These are phyloP conservation scores for Apiospora sp. DNA, from an alignment of 2,329 filamentous ascomycete species.

Conservation along the genomic window DNA sequence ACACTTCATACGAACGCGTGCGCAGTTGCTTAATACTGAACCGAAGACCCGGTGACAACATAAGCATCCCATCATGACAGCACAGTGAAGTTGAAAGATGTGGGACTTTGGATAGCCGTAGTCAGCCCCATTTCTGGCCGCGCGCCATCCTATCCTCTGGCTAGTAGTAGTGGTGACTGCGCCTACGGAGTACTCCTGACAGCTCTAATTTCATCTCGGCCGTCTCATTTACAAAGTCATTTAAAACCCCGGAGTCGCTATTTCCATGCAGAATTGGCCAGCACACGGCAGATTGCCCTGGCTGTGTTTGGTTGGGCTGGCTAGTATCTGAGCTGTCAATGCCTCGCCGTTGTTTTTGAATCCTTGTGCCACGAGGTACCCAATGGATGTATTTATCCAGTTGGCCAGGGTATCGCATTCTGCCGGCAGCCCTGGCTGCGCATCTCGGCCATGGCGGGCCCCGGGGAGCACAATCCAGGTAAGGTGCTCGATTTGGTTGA, in stretches of 20 bases:
- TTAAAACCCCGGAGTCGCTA: neutral
- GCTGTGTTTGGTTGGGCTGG: neutral
- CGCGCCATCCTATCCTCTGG: neutral
- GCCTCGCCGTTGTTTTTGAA: neutral
- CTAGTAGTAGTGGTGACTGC: neutral
- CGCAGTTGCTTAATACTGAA: conserved; percentile 12
- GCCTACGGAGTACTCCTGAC: neutral
- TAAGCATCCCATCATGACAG: neutral
- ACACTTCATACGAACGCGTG: conserved; percentile 13
- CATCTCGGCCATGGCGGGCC: conserved; percentile 9
- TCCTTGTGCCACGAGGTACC: neutral
- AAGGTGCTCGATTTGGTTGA: neutral
- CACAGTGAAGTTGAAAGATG: neutral
- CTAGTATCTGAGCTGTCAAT: neutral
- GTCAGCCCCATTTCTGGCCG: conserved; percentile 2
- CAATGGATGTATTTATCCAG: conserved; percentile 6
- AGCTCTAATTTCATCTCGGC: neutral
- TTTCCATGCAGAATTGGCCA: conserved; percentile 3
- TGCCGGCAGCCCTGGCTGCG: neutral
- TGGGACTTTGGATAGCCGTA: neutral
- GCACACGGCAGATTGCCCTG: conserved; percentile 12
- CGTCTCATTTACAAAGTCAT: conserved; percentile 4
- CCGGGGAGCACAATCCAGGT: neutral
- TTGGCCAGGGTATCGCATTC: conserved; percentile 7
- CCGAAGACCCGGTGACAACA: neutral